These are phyloP conservation scores for Beauveria sp. DNA, from an alignment of 2,329 filamentous ascomycete species.

Conservation along the genomic window DNA sequence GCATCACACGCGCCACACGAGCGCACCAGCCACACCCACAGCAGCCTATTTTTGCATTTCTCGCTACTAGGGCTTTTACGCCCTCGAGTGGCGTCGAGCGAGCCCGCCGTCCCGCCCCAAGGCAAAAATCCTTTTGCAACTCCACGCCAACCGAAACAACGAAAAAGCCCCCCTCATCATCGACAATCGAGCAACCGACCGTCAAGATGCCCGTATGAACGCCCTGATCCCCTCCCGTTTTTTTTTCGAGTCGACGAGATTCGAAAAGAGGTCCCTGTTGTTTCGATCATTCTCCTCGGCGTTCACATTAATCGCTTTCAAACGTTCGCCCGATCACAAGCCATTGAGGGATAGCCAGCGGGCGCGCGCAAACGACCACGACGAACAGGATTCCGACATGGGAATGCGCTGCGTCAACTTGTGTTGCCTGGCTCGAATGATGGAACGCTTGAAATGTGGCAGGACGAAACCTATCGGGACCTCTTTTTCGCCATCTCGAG, in stretches of 20 bases:
- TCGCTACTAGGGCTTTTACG: slow-evolving; percentile 30
- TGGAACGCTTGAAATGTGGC: background rate
- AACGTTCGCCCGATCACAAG: background rate
- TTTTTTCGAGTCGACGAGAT: background rate
- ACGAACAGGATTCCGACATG: background rate
- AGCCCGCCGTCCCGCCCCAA: slow-evolving; percentile 16
- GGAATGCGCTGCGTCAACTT: background rate
- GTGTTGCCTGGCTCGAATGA: background rate
- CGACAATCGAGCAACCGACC: slow-evolving; percentile 26
- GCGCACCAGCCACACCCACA: slow-evolving; percentile 13
- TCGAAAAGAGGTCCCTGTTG: background rate
- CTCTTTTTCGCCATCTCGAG: background rate
- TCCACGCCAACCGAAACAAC: slow-evolving; percentile 19
- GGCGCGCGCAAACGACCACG: background rate
- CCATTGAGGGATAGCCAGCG: background rate
- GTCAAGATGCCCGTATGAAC: slow-evolving; percentile 35
- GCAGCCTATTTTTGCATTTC: background rate
- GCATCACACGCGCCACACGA: slow-evolving; percentile 7
- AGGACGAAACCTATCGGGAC: background rate
- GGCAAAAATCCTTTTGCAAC: slow-evolving; percentile 26
- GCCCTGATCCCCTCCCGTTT: slow-evolving; percentile 3
- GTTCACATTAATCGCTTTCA: background rate
- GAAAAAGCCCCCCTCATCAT: slow-evolving; percentile 19
- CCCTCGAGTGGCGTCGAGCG: slow-evolving; percentile 20
- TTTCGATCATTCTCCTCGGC: background rate